phyloP scores from a whole-genome alignment of 805 yeast species.

The Komagataella phaffii region DNA sequence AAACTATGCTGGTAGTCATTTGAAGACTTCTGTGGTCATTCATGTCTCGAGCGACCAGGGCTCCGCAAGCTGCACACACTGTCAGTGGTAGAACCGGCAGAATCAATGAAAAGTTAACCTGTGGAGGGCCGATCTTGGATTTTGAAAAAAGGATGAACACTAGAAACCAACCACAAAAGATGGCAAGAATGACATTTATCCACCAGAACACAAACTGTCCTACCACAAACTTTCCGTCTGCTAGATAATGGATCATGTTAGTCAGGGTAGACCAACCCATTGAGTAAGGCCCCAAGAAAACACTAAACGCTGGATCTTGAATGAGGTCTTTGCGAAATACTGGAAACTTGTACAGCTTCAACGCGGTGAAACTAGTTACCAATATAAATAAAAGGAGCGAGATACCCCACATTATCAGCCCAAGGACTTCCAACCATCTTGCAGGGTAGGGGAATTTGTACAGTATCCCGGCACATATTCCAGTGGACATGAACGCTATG shows the following conservation, averaged over 20 bases:
- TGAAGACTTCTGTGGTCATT: conserved; percentile 26
- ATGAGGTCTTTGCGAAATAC: conserved; percentile 15
- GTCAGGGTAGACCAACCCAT: conserved; percentile 69
- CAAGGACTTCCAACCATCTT: conserved; percentile 9
- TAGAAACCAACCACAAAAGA: conserved; percentile 48
- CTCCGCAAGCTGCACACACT: conserved; percentile 65
- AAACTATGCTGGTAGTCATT: conserved; percentile 37
- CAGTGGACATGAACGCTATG: conserved; percentile 77
- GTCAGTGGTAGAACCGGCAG: conserved; percentile 73
- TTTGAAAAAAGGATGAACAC: conserved; percentile 33
- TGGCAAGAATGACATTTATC: conserved; percentile 41
- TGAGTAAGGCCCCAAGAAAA: conserved; percentile 65
- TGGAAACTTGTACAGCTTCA: conserved; percentile 20
- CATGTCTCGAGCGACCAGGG: conserved; percentile 30
- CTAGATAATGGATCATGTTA: conserved; percentile 36
- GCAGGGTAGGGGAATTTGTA: conserved; percentile 39
- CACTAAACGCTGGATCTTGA: conserved; percentile 30
- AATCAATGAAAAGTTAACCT: conserved; percentile 43
- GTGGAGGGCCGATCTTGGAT: conserved; percentile 17
- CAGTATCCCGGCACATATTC: conserved; percentile 52
- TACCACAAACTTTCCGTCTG: conserved; percentile 18
- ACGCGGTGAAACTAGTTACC: conserved; percentile 25
- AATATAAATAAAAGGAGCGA: conserved; percentile 34
- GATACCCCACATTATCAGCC: conserved; percentile 31
- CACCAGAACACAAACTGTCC: conserved; percentile 57